These are phyloP conservation scores for Solanum bulbocastanum DNA, from an alignment of 257 asterid species.

Conservation along the genomic window DNA sequence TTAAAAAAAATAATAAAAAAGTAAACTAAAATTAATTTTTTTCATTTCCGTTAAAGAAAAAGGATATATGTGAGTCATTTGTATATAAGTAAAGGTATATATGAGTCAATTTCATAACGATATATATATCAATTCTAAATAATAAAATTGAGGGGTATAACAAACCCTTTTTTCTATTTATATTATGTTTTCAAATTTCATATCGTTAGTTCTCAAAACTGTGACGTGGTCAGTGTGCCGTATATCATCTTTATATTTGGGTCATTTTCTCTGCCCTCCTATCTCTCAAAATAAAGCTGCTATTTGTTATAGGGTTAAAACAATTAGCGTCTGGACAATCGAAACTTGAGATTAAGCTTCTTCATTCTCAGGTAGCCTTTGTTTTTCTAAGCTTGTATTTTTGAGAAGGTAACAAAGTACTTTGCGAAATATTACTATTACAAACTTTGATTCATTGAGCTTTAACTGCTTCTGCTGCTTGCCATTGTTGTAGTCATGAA, in stretches of 20 bases:
- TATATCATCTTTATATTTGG: too few species aligned
- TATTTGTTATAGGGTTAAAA: background rate
- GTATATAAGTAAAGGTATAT: too few species aligned
- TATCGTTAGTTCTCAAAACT: too few species aligned
- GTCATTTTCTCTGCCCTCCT: background rate
- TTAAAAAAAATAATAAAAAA: too few species aligned
- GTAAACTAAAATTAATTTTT: too few species aligned
- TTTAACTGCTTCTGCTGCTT: background rate
- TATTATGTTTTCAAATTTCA: background rate
- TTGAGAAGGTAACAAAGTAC: background rate
- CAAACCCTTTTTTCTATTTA: too few species aligned
- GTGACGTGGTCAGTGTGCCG: too few species aligned
- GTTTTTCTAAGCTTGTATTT: background rate
- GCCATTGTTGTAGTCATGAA: background rate
- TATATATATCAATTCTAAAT: too few species aligned
- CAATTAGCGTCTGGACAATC: background rate
- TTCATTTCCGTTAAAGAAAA: too few species aligned
- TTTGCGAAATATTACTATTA: background rate
- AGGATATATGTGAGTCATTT: too few species aligned
- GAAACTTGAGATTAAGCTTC: background rate
- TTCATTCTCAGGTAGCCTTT: background rate
- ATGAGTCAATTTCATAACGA: too few species aligned
- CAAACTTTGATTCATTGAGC: background rate
- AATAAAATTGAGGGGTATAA: too few species aligned
- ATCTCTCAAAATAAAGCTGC: background rate